phyloP scores from a whole-genome alignment of 2,329 filamentous ascomycete genomes.

The Aspergillus nomiae region DNA sequence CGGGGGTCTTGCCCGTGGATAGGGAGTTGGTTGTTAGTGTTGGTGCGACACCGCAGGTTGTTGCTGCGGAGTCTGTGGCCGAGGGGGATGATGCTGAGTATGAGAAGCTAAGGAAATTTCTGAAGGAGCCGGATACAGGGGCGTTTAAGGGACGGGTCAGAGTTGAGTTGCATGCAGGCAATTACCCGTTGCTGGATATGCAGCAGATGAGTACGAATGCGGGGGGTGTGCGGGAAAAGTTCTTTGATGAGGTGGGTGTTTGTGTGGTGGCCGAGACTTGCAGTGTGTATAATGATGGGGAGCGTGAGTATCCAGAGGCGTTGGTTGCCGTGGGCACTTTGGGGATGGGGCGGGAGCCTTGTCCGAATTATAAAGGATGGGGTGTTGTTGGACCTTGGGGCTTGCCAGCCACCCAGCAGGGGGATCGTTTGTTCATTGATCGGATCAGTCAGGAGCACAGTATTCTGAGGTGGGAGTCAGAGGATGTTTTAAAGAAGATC shows the following conservation, averaged over 20 bases:
- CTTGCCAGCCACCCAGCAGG: conserved; percentile 23
- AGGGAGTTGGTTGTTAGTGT: conserved; percentile 62
- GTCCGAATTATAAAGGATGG: conserved; percentile 71
- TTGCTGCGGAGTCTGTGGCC: conserved; percentile 63
- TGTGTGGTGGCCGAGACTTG: conserved; percentile 72
- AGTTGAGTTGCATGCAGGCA: conserved; percentile 74
- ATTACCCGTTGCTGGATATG: conserved; percentile 74
- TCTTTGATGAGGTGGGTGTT: conserved; percentile 61
- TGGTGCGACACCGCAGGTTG: conserved; percentile 75
- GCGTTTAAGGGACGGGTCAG: conserved; percentile 29
- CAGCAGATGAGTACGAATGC: conserved; percentile 77
- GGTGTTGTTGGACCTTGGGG: conserved; percentile 68
- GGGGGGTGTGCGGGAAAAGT: conserved; percentile 31
- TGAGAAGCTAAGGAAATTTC: conserved; percentile 30
- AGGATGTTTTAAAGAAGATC: conserved; percentile 45
- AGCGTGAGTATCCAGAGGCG: conserved; percentile 58
- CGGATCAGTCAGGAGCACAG: conserved; percentile 79
- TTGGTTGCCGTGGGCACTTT: conserved; percentile 70
- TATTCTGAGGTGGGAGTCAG: conserved; percentile 62
- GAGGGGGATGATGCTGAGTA: conserved; percentile 35
- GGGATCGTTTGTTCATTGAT: conserved; percentile 66
- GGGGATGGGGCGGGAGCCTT: conserved; percentile 72
- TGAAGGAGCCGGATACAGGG: conserved; percentile 14
- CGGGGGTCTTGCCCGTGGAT: conserved; percentile 14
- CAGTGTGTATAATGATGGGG: conserved; percentile 66